Evolutionary conservation across 768 basidiomycete species (phyloP).

Genomic region (Rubroboletus satanas): DNA sequence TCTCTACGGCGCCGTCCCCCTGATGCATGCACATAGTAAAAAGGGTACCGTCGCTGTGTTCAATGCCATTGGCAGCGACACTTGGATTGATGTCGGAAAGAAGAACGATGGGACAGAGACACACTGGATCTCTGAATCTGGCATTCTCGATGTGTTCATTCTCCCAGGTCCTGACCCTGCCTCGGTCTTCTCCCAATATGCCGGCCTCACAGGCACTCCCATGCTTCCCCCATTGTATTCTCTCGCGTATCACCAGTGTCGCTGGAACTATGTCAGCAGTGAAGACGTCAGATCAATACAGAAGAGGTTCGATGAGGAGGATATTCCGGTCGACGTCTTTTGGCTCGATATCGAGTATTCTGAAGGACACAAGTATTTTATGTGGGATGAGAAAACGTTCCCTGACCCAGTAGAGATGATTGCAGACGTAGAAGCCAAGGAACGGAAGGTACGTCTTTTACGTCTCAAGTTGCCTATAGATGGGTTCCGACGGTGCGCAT

Average conservation of each 20-base stretch:
- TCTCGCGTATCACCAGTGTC: slow-evolving; percentile 93
- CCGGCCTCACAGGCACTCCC: slow-evolving; percentile 77
- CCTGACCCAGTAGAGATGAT: slow-evolving; percentile 94
- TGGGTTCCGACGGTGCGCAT: not conserved
- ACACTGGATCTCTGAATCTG: slow-evolving; percentile 98
- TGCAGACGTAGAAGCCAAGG: slow-evolving; percentile 78
- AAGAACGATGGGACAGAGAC: slow-evolving; percentile 64
- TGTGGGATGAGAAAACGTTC: slow-evolving; percentile 92
- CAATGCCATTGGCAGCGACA: slow-evolving; percentile 84
- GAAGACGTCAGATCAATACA: slow-evolving; percentile 85
- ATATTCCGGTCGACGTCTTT: slow-evolving; percentile 93
- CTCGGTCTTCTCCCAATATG: slow-evolving; percentile 83
- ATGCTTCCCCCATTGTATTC: slow-evolving; percentile 90
- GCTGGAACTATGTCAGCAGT: slow-evolving; percentile 96
- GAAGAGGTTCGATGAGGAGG: slow-evolving; percentile 85
- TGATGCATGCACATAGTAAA: slow-evolving; percentile 89
- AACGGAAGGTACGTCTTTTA: slow-evolving; percentile 63
- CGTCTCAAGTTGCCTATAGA: not conserved
- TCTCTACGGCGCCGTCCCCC: slow-evolving; percentile 87
- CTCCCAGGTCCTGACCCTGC: slow-evolving; percentile 86
- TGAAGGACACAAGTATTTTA: slow-evolving; percentile 92
- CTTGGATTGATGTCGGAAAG: slow-evolving; percentile 86
- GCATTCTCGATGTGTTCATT: slow-evolving; percentile 91
- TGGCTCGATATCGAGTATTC: slow-evolving; percentile 98
- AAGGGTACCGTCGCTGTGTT: slow-evolving; percentile 89